These are phyloP conservation scores for Arabidopsis suecica DNA, from an alignment of 345 rosid genomes.

Conservation along the genomic window DNA sequence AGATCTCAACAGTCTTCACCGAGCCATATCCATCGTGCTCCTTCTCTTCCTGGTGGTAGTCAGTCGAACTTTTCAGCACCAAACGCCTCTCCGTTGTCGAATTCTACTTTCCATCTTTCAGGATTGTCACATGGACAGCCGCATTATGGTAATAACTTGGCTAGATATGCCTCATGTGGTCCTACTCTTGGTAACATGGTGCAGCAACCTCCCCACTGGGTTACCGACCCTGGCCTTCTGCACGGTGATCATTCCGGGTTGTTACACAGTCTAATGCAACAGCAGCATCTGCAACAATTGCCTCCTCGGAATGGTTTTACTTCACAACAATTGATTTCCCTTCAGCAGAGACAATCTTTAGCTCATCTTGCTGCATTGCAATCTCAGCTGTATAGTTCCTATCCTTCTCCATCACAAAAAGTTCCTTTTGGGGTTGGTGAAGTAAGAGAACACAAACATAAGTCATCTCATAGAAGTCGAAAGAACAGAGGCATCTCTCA, in stretches of 20 bases:
- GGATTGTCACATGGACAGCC: slow-evolving; percentile 67
- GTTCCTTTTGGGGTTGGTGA: slow-evolving; percentile 61
- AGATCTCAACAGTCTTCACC: slow-evolving; percentile 66
- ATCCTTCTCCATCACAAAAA: slow-evolving; percentile 67
- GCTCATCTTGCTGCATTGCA: slow-evolving; percentile 76
- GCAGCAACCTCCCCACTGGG: slow-evolving; percentile 69
- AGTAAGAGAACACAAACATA: slow-evolving; percentile 70
- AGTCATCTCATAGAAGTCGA: slow-evolving; percentile 69
- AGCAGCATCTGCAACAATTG: slow-evolving; percentile 59
- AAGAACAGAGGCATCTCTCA: slow-evolving; percentile 66
- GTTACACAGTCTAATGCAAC: slow-evolving; percentile 69
- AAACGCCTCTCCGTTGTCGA: slow-evolving; percentile 65
- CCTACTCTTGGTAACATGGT: slow-evolving; percentile 69
- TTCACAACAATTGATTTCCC: slow-evolving; percentile 62
- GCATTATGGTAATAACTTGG: slow-evolving; percentile 66
- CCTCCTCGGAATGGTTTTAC: slow-evolving; percentile 71
- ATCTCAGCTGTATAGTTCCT: slow-evolving; percentile 64
- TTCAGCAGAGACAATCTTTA: slow-evolving; percentile 73
- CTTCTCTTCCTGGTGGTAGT: slow-evolving; percentile 56
- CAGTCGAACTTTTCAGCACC: slow-evolving; percentile 65
- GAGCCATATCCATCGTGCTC: slow-evolving; percentile 59
- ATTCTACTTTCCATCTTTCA: slow-evolving; percentile 60
- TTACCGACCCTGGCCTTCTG: slow-evolving; percentile 69
- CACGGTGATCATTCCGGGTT: slow-evolving; percentile 73
- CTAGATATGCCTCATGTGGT: slow-evolving; percentile 68